Percentiles rank a stretch among this genome's conserved stretches.
Conservation (phyloP, 2,329 filamentous ascomycete species). For the Clarireedia monteithiana region DNA sequence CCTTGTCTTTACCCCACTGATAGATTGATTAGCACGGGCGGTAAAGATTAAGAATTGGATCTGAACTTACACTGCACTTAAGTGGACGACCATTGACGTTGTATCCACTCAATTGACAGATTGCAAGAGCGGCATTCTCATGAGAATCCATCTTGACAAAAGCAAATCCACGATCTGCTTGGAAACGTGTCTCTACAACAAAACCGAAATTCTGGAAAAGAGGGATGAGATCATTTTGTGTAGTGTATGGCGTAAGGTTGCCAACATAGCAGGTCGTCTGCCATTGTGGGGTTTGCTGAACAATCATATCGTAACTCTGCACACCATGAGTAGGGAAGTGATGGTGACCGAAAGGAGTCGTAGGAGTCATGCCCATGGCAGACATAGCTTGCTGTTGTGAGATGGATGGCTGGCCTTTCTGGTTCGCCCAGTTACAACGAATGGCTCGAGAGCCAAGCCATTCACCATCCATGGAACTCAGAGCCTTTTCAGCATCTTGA, state of each 20-base stretch:
- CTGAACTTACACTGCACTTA: constrained; percentile 88
- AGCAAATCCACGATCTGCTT: constrained; percentile 93
- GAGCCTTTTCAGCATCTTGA: constrained; percentile 85
- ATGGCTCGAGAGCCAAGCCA: constrained; percentile 98
- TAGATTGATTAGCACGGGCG: constrained; percentile 29
- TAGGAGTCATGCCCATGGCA: constrained; percentile 96
- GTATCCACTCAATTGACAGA: constrained; percentile 96
- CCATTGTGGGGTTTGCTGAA: constrained; percentile 91
- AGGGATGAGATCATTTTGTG: constrained; percentile 92
- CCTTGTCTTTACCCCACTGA: constrained; percentile 99
- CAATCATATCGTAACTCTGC: constrained; percentile 95
- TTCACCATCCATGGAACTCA: constrained; percentile 97
- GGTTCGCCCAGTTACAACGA: constrained; percentile 99
- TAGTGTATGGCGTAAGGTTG: constrained; percentile 95
- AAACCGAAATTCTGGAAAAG: constrained; percentile 98
- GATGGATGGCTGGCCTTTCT: constrained; percentile 98
- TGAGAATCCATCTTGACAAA: constrained; percentile 99
- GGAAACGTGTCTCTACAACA: constrained; percentile 94
- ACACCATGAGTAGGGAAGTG: constrained; percentile 96
- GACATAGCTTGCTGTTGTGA: constrained; percentile 96
- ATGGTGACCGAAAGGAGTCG: constrained; percentile 91
- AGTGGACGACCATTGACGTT: constrained; percentile 94
- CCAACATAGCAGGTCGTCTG: constrained; percentile 98
- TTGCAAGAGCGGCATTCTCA: constrained; percentile 96
- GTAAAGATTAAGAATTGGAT: constrained; percentile 3